phyloP scores from a whole-genome alignment of 768 basidiomycete genomes.

The Paxillus rubicundulus region DNA sequence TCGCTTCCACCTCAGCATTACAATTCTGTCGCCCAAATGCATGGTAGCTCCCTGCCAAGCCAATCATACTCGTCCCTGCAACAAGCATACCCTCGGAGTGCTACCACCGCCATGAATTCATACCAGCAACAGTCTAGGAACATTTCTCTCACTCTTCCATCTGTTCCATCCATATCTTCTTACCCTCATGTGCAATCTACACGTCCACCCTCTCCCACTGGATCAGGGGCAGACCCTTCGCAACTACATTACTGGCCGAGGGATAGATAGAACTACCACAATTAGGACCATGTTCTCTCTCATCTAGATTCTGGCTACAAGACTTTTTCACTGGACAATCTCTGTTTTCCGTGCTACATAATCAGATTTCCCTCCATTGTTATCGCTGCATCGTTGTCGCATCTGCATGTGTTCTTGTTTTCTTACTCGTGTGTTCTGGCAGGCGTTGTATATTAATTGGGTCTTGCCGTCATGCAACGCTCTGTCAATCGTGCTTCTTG shows the following conservation, averaged over 20 bases:
- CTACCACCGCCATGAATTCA: conserved; percentile 12
- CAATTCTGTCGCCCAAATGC: conserved; percentile 17
- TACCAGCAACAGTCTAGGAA: conserved; percentile 29
- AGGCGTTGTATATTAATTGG: conserved; percentile 17
- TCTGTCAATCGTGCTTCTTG: not conserved
- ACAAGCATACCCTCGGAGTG: conserved; percentile 20
- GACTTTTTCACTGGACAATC: conserved; percentile 8
- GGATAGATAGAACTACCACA: conserved; percentile 17
- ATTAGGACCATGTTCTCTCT: conserved; percentile 2
- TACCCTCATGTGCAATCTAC: conserved; percentile 27
- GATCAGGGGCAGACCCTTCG: conserved; percentile 23
- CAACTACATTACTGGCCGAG: conserved; percentile 28
- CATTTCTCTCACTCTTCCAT: conserved; percentile 11
- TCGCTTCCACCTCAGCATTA: conserved; percentile 31
- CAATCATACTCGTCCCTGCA: conserved; percentile 30
- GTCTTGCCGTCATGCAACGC: conserved; percentile 12
- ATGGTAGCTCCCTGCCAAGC: conserved; percentile 21
- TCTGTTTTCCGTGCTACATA: not conserved
- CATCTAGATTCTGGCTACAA: conserved; percentile 14
- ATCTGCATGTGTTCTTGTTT: conserved; percentile 3
- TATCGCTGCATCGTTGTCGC: conserved; percentile 13
- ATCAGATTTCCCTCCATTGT: not conserved
- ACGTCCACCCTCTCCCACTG: conserved; percentile 26
- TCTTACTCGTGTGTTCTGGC: conserved; percentile 6
- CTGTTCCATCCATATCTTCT: conserved; percentile 23